Evolutionary conservation across 1,284 basidiomycete genomes (phyloP).

Genomic region (Rhodotorula sp.): DNA sequence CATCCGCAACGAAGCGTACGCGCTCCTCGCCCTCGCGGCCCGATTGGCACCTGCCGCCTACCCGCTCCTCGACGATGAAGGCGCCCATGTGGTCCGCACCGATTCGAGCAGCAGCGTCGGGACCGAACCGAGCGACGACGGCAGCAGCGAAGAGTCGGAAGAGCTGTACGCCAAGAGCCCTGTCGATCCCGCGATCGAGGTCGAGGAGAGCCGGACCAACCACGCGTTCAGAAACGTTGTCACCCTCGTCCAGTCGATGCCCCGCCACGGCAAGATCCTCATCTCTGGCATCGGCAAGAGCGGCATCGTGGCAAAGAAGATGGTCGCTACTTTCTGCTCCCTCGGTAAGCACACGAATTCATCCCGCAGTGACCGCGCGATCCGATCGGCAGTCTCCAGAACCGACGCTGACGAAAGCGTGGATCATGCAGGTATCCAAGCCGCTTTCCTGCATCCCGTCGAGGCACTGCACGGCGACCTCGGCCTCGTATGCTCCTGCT

Average conservation of each 20-base stretch:
- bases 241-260: constrained; percentile 33
- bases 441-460: constrained; percentile 50
- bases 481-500: constrained; percentile 48
- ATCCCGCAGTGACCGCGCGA: too few species aligned
- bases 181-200: neutral
- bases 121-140: constrained; percentile 16
- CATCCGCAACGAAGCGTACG: constrained; percentile 45
- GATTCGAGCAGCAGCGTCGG: neutral
- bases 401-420: neutral
- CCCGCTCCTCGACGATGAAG: constrained; percentile 36
- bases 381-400: neutral
- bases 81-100: constrained; percentile 3
- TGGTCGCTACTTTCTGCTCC: constrained; percentile 45
- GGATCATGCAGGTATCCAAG: constrained; percentile 45
- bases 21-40: constrained; percentile 43
- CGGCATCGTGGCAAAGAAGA: constrained; percentile 45
- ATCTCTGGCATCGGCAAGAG: constrained; percentile 52
- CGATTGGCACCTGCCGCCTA: constrained; percentile 38
- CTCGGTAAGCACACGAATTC: constrained; percentile 28
- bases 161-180: neutral
- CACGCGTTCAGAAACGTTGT: constrained; percentile 37
- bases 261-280: constrained; percentile 49
- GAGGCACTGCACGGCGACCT: constrained; percentile 53
- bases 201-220: constrained; percentile 24
- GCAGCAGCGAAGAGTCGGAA: constrained; percentile 3